Evolutionary conservation across 2,329 filamentous ascomycete genomes (phyloP).

Genomic region (Nothopassalora personata): DNA sequence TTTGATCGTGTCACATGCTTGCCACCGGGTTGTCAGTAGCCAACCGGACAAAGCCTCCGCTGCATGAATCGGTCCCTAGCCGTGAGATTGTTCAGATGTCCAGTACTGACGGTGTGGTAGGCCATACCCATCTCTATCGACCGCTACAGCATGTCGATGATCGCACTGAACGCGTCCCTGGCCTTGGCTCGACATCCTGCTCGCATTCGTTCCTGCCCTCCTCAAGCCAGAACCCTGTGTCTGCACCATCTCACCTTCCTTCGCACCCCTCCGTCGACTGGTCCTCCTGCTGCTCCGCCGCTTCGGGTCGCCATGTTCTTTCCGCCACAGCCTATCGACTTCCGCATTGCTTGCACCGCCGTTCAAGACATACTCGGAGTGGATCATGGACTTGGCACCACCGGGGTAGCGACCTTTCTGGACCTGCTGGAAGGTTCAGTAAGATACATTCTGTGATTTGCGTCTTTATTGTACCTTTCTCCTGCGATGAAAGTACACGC

Average conservation of each 20-base stretch:
- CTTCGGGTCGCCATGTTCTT: constrained; percentile 15
- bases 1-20: too few relatives aligned
- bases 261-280: constrained; percentile 1
- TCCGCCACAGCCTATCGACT: constrained; percentile 28
- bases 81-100: neutral
- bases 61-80: neutral
- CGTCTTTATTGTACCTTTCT: constrained; percentile 24
- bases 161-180: neutral
- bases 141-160: neutral
- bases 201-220: constrained; percentile 1
- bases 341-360: constrained; percentile 33
- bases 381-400: constrained; percentile 32
- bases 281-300: constrained; percentile 3
- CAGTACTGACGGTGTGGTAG: neutral
- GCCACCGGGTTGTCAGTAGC: too few relatives aligned
- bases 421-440: constrained; percentile 23
- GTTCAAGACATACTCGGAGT: constrained; percentile 34
- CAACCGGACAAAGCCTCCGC: too few relatives aligned
- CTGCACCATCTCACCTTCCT: constrained; percentile 1
- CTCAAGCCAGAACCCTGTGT: neutral
- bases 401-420: constrained; percentile 37
- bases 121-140: constrained; percentile 4
- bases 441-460: too few relatives aligned
- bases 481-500: constrained; percentile 37
- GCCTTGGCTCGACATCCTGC: neutral